phyloP scores from a whole-genome alignment of 495 filamentous ascomycete species.

The Oleoguttula mirabilis region DNA sequence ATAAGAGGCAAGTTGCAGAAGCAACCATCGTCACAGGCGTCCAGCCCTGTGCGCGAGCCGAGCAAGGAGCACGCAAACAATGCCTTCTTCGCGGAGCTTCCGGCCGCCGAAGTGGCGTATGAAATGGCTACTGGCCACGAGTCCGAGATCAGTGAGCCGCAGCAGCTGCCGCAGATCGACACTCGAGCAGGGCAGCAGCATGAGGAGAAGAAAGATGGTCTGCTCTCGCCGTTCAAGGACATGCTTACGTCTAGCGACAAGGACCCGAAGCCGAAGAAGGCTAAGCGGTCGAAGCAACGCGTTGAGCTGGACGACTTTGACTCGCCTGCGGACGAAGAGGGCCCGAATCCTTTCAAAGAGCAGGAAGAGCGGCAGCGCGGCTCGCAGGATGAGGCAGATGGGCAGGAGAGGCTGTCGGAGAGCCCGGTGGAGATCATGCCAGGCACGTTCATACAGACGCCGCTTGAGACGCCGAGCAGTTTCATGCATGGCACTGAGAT shows the following conservation, averaged over 20 bases:
- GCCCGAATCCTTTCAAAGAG: conserved; percentile 29
- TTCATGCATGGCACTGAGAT: conserved; percentile 19
- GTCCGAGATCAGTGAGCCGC: not conserved
- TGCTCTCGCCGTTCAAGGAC: conserved; percentile 12
- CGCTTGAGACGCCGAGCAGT: not conserved
- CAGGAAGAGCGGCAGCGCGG: conserved; percentile 11
- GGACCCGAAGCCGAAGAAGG: conserved; percentile 37
- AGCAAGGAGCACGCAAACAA: not conserved
- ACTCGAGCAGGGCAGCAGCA: not conserved
- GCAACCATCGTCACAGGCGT: conserved; percentile 29
- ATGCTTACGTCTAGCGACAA: conserved; percentile 5
- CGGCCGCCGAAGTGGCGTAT: conserved; percentile 5
- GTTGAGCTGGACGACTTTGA: conserved; percentile 39
- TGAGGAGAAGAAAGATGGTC: conserved; percentile 3
- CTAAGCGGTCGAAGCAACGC: conserved; percentile 38
- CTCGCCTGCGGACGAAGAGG: conserved; percentile 28
- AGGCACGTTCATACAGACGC: not conserved
- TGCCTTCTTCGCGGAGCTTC: conserved; percentile 11
- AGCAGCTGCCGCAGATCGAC: conserved; percentile 3
- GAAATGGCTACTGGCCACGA: conserved; percentile 12
- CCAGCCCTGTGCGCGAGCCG: conserved; percentile 4
- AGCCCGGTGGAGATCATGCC: conserved; percentile 63
- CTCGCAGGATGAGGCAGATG: conserved; percentile 7
- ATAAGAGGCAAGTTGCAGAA: conserved; percentile 76
- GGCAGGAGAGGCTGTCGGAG: conserved; percentile 44